phyloP scores from a whole-genome alignment of 805 yeast species.

The Candida ulmi region DNA sequence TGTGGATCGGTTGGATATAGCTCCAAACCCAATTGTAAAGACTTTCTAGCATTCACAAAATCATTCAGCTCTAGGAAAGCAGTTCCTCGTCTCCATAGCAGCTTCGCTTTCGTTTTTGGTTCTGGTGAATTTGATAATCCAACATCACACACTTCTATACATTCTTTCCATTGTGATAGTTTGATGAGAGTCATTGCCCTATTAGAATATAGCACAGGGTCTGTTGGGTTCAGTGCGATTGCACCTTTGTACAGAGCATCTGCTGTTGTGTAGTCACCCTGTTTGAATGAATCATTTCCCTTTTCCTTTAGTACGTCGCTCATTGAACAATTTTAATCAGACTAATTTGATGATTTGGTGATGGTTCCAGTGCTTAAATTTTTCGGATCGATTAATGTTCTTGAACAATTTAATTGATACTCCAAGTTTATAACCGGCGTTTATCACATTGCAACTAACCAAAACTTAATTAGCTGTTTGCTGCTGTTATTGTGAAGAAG shows the following conservation, averaged over 20 bases:
- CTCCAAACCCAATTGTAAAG: slow-evolving; percentile 31
- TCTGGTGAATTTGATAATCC: slow-evolving; percentile 37
- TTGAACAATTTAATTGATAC: too few relatives aligned
- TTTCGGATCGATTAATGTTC: not conserved
- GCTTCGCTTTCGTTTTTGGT: slow-evolving; percentile 35
- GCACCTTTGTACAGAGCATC: slow-evolving; percentile 52
- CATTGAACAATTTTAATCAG: slow-evolving; percentile 17
- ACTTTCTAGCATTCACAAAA: slow-evolving; percentile 21
- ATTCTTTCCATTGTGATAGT: slow-evolving; percentile 41
- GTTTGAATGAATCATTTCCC: slow-evolving; percentile 52
- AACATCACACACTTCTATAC: slow-evolving; percentile 40
- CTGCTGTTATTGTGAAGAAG: too few relatives aligned
- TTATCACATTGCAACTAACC: too few relatives aligned
- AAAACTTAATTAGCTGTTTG: too few relatives aligned
- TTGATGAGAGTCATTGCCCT: slow-evolving; percentile 62
- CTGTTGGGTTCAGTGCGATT: slow-evolving; percentile 38
- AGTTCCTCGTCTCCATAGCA: slow-evolving; percentile 45
- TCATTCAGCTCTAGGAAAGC: slow-evolving; percentile 30
- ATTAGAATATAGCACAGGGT: slow-evolving; percentile 60
- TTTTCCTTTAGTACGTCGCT: slow-evolving; percentile 24
- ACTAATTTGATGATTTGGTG: not conserved
- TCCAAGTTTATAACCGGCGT: too few relatives aligned
- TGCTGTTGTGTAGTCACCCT: slow-evolving; percentile 43
- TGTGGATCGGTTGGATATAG: slow-evolving; percentile 36
- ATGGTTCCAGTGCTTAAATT: not conserved